These are phyloP conservation scores for Serendipita sp. DNA, from an alignment of 768 basidiomycete genomes.

Conservation along the genomic window DNA sequence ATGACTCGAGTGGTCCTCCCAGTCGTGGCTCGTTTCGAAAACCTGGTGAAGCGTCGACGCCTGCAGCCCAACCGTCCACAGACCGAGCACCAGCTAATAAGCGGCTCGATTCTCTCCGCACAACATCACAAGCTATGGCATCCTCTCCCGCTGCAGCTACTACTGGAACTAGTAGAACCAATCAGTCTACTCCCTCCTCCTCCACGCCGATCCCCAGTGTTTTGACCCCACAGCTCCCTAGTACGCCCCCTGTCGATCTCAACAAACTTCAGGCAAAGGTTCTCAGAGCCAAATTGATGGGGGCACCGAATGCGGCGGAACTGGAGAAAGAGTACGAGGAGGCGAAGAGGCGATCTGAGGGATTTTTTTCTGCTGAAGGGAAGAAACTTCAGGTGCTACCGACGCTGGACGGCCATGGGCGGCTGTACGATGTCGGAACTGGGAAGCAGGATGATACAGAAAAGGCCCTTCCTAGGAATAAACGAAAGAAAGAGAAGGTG, in stretches of 20 bases:
- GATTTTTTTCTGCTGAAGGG: slow-evolving; percentile 25
- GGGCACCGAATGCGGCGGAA: slow-evolving; percentile 53
- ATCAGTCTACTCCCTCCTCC: slow-evolving; percentile 17
- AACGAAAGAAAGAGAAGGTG: slow-evolving; percentile 63
- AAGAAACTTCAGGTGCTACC: slow-evolving; percentile 66
- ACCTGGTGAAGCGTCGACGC: slow-evolving; percentile 57
- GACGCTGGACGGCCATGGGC: slow-evolving; percentile 69
- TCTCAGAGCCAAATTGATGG: slow-evolving; percentile 78
- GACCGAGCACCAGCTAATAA: slow-evolving; percentile 27
- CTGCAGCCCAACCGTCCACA: slow-evolving; percentile 25
- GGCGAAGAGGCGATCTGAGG: slow-evolving; percentile 31
- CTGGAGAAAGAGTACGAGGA: slow-evolving; percentile 78
- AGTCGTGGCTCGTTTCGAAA: slow-evolving; percentile 81
- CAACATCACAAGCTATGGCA: slow-evolving; percentile 32
- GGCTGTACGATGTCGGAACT: slow-evolving; percentile 80
- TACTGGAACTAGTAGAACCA: slow-evolving; percentile 28
- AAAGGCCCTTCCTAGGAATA: slow-evolving; percentile 43
- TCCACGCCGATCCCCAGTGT: slow-evolving; percentile 84
- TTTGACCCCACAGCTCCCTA: slow-evolving; percentile 52
- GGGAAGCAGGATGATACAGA: slow-evolving; percentile 42
- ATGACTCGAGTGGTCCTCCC: slow-evolving; percentile 36
- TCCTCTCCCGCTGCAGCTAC: slow-evolving; percentile 17
- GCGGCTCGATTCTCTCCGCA: slow-evolving; percentile 45
- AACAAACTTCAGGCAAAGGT: slow-evolving; percentile 91
- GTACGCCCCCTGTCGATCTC: slow-evolving; percentile 31